Base-by-base conservation (phyloP, 2,329 filamentous ascomycete species). In the Nectriaceae sp. region DNA sequence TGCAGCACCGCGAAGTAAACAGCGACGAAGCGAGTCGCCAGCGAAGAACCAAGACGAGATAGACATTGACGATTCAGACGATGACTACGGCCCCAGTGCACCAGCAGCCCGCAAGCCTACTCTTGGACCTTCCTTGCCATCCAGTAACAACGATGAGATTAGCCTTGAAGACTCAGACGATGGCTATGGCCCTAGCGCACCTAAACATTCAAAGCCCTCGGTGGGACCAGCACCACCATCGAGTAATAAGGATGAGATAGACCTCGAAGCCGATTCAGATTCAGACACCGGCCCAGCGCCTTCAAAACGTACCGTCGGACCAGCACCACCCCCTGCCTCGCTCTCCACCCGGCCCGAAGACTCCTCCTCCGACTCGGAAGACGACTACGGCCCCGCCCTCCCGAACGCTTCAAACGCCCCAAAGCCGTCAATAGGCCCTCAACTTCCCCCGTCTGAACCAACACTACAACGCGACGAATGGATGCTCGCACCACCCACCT, bases 381-480 rank as follows among this genome's bases (percentile, higher is more conserved):
- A 80, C 49, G 78, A 77, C 66, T 87, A 81, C 66, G 83, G 83
- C 1, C 83, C 83, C 11, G 74, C 82, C 15, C 78, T 83, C 4
- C 80, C 83, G 2, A 71, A 74, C 8, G 68, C 76, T 6, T 63
- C 65, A 60, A 53, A 66, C 21, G 78, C 77, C 40, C 75, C 75
- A 5, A 79, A 82, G 56, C 79, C 62, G 38, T 56, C 65, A 44
- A 66, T 68, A 36, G 70, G 70, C 13, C 67, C 70, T 4, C 61
- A 70, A 11, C 57, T 67, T 2, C 64, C 33, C 6, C 33, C 67
- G 3, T 56, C 63, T 13, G 64, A 74, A 31, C 58, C 68, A 16
- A 77, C 80, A 41, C 76, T 79, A 4, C 80, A 87, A 65, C 85
- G 93, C 60, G 92, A 96, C 73, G 86, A 90, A 62, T 92, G 88